Evolutionary conservation across 352 stramenopile species (phyloP), one percentile per base, ranked within the genome.

Genomic region (Globisporangium radiosum): DNA sequence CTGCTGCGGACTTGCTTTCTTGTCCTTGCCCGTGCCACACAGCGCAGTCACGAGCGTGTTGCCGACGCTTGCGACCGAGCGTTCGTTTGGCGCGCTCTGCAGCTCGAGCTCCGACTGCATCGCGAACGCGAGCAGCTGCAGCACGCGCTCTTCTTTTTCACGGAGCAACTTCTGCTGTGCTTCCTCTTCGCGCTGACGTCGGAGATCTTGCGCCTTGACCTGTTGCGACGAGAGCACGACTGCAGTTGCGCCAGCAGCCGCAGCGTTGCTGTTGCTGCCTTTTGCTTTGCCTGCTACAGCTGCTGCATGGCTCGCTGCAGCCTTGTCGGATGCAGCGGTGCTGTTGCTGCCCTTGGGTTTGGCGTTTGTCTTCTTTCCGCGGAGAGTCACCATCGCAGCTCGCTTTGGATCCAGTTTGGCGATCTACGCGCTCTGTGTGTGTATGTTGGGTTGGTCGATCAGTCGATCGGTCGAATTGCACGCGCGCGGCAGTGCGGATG

Each of bases 291-390:
- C 38, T 7, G 62, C 49, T 17, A 51, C 50, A 5, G 44, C 53
- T 39, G 51, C 54, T 38, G 45, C 47, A 44, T 44, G 40, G 11
- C 40, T 44, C 47, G 68, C 66, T 39, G 74, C 60, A 19, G 69
- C 60, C 52, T 85, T 76, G 13, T 73, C 57, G 33, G 75, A 52
- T 38, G 48, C 52, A 15, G 53, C 36, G 36, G 33, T 64, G 65
- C 78, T 87, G 54, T 25, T 65, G 66, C 81, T 88, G 57, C 65
- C 70, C 66, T 84, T 89, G 48, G 81, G 59, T 44, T 76, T 72
- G 15, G 73, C 78, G 64, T 85, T 88, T 42, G 75, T 62, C 68
- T 92, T 92, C 68, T 85, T 87, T 19, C 78, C 77, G 9, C 81
- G 77, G 52, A 92, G 76, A 51, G 81, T 77, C 58, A 88, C 81